Evolutionary conservation across 805 yeast species (phyloP).

Genomic region (Starmerella stellata): DNA sequence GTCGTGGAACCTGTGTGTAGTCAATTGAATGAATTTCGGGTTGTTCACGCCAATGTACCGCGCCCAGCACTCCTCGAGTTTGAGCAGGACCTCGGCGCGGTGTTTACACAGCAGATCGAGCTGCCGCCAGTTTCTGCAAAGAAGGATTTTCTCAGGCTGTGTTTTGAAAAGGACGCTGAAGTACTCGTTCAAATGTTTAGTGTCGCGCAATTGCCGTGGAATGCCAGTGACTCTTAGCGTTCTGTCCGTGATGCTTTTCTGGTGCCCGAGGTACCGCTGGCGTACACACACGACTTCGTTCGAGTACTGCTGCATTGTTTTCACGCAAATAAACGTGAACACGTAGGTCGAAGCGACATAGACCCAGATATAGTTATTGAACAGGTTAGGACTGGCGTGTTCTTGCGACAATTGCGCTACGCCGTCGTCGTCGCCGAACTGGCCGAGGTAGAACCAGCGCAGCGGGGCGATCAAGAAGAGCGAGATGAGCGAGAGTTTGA

Average conservation of each 20-base stretch:
- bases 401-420: background rate
- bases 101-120: conserved; percentile 47
- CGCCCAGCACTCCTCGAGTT: conserved; percentile 58
- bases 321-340: conserved; percentile 43
- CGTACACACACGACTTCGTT: conserved; percentile 55
- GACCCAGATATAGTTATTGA: conserved; percentile 46
- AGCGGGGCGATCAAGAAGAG: conserved; percentile 66
- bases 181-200: conserved; percentile 49
- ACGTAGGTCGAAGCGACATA: conserved; percentile 74
- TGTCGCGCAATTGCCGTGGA: conserved; percentile 62
- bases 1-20: background rate
- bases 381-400: conserved; percentile 5
- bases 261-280: conserved; percentile 66
- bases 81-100: conserved; percentile 35
- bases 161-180: conserved; percentile 68
- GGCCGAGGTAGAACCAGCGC: conserved; percentile 66
- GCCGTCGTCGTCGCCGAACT: conserved; percentile 35
- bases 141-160: conserved; percentile 52
- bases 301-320: conserved; percentile 39
- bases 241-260: conserved; percentile 76
- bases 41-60: conserved; percentile 33
- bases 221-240: conserved; percentile 78
- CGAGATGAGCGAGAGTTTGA: conserved; percentile 50
- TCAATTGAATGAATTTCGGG: conserved; percentile 17
- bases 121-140: conserved; percentile 74